Conservation (phyloP, 306 rosid species). For the Quercus glauca region DNA sequence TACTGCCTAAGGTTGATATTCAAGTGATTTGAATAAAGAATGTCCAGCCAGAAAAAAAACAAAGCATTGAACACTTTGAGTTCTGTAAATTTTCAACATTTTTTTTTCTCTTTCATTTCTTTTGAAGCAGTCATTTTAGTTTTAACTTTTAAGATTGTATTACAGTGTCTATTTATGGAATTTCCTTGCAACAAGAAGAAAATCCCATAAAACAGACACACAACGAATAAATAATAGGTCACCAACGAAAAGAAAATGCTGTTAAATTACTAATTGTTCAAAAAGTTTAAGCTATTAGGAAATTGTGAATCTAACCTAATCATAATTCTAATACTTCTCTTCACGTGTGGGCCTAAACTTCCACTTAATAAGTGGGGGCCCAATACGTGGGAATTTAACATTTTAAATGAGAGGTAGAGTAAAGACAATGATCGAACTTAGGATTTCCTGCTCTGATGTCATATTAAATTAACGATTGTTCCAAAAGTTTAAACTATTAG, state of each 20-base stretch:
- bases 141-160: not conserved
- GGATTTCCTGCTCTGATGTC: accelerated
- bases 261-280: too few species aligned
- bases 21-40: constrained; percentile 44
- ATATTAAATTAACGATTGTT: too few species aligned
- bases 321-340: too few species aligned
- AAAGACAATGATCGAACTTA: too few species aligned
- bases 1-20: constrained; percentile 60
- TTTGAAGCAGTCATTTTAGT: not conserved
- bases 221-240: not conserved
- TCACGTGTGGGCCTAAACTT: too few species aligned
- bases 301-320: too few species aligned
- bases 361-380: too few species aligned
- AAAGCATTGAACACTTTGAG: not conserved
- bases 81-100: not conserved
- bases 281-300: too few species aligned
- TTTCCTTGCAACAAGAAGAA: constrained; percentile 1
- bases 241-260: too few species aligned
- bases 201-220: constrained; percentile 5
- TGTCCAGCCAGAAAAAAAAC: not conserved
- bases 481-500: too few species aligned
- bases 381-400: too few species aligned
- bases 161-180: not conserved
- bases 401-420: too few species aligned
- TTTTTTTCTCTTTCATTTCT: not conserved